Base-by-base conservation (phyloP, 2,329 filamentous ascomycete genomes). In the Trichoderma afroharzianum region DNA sequence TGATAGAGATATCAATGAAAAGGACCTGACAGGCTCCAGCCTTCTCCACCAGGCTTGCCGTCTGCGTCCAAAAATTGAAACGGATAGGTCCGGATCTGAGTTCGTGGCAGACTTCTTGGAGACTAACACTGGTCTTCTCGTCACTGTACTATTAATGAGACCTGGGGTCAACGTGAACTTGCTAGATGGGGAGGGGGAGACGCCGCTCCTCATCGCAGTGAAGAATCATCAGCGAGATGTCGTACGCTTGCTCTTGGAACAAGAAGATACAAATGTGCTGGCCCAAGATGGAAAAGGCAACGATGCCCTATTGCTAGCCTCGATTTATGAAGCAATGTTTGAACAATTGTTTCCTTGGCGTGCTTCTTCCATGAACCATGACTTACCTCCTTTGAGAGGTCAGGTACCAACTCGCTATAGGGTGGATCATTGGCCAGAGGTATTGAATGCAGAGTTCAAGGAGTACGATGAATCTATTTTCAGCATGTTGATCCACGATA, bases 121-220 rank as follows among this genome's bases (percentile, higher is more conserved):
- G 6, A 12, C n/a, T 3, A 24, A 50, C 0, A 6, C 47, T 6
- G 4, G 2, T 3, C 47, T 0, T 24, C 4, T 50, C 4, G 47
- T 50, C 9, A 0, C 47, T 50, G 47, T 14, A 21, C n/a, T 50
- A 8, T 50, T 50, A 0, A 50, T 6, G n/a, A 21, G n/a, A 6
- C n/a, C n/a, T 6, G 4, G 1, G 1, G 5, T 50, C 3, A 8
- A 50, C 5, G 47, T 50, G 47, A 50, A 50, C 21, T 21, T 14
- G 2, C 2, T 6, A 9, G 47, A 50, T 3, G 0, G 0, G 21
- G 4, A 14, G 2, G 8, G n/a, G 2, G 6, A 6, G 0, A 50
- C 47, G 1, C 47, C 47, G 1, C 47, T 50, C 9, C 47, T 14
- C 3, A 9, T 50, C 21, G 47, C 47, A 6, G 47, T 50, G 47